phyloP scores from a whole-genome alignment of 371 early-diverging fungal species.

The Syncephalastrum sp. region DNA sequence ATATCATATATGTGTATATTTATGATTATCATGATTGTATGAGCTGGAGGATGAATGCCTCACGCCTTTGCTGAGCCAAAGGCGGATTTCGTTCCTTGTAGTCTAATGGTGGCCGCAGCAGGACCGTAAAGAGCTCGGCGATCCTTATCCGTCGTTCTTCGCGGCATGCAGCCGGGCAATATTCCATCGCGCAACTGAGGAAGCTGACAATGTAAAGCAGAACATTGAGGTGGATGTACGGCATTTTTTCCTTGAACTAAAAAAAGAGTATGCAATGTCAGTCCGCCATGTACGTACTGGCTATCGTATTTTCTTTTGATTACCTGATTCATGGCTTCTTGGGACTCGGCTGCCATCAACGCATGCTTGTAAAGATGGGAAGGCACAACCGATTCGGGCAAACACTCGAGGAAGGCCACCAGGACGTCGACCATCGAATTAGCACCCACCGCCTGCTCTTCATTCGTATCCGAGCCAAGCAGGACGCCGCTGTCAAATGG shows the following conservation, averaged over 20 bases:
- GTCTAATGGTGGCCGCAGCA: conserved; percentile 40
- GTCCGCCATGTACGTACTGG: background rate
- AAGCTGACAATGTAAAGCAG: conserved; percentile 78
- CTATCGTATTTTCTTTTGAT: background rate
- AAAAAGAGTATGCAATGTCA: conserved; percentile 6
- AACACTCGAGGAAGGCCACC: conserved; percentile 67
- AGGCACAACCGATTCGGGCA: conserved; percentile 80
- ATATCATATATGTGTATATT: background rate
- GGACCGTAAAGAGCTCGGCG: conserved; percentile 43
- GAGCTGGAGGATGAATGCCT: conserved; percentile 31
- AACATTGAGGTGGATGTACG: conserved; percentile 66
- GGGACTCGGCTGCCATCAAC: conserved; percentile 54
- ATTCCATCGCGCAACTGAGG: conserved; percentile 61
- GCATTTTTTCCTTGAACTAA: conserved; percentile 57
- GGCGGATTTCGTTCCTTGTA: conserved; percentile 47
- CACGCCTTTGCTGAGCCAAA: conserved; percentile 31
- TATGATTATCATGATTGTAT: conserved; percentile 8
- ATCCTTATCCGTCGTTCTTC: conserved; percentile 39
- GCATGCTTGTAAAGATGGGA: conserved; percentile 59
- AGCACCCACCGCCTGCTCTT: conserved; percentile 48
- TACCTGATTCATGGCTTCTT: conserved; percentile 48
- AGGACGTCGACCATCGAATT: conserved; percentile 80
- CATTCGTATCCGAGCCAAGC: conserved; percentile 15
- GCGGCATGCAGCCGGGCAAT: conserved; percentile 30
- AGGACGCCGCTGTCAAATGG: conserved; percentile 64